These are phyloP conservation scores for Cadophora sp. DNA, from an alignment of 2,329 filamentous ascomycete species.

Conservation along the genomic window DNA sequence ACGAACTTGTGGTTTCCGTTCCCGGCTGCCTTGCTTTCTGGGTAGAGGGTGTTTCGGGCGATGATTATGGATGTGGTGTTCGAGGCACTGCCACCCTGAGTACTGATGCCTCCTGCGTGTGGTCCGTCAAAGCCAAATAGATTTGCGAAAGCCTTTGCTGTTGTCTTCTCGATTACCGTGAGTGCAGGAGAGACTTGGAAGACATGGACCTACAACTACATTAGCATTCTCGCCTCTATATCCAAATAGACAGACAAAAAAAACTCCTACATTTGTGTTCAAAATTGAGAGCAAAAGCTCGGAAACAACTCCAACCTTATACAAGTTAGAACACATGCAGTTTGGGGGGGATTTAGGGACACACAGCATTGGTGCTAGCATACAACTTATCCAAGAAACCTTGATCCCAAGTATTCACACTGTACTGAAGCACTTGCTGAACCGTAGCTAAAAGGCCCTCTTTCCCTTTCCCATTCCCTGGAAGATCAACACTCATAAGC, in stretches of 20 bases:
- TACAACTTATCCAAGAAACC: constrained; percentile 97
- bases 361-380: constrained; percentile 81
- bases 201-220: constrained; percentile 74
- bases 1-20: constrained; percentile 72
- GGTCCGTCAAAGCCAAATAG: constrained; percentile 79
- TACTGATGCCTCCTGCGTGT: constrained; percentile 70
- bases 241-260: constrained; percentile 23
- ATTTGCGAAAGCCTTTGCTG: constrained; percentile 72
- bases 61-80: constrained; percentile 87
- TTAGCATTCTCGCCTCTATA: constrained; percentile 24
- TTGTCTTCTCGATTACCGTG: constrained; percentile 86
- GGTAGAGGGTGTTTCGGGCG: constrained; percentile 85
- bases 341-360: constrained; percentile 38
- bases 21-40: constrained; percentile 76
- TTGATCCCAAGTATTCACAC: constrained; percentile 98
- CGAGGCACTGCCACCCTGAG: constrained; percentile 82
- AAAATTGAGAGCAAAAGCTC: constrained; percentile 85
- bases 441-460: constrained; percentile 77
- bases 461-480: constrained; percentile 66
- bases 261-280: constrained; percentile 89
- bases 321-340: constrained; percentile 5
- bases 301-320: constrained; percentile 77
- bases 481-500: constrained; percentile 64
- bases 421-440: constrained; percentile 77
- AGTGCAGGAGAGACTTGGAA: constrained; percentile 93